These are phyloP conservation scores for Microthlaspi erraticum DNA, from an alignment of 345 rosid genomes.

Conservation along the genomic window DNA sequence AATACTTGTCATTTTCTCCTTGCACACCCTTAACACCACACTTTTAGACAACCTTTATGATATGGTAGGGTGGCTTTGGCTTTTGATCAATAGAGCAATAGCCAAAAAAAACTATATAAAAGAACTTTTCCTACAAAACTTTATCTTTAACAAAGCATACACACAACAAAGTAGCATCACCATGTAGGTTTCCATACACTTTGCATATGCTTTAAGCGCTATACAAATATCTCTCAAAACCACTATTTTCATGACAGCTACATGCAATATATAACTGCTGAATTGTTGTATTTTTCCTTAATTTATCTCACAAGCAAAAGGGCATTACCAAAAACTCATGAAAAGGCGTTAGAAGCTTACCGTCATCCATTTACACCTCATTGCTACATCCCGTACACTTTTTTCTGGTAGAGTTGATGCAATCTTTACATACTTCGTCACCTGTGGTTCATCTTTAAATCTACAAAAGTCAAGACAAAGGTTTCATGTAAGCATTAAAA, in stretches of 20 bases:
- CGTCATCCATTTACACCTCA: constrained; percentile 87
- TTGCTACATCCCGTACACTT: constrained; percentile 96
- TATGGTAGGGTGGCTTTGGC: constrained; percentile 33
- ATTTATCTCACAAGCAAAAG: constrained; percentile 4
- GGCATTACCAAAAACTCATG: constrained; percentile 7
- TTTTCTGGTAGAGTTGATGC: constrained; percentile 85
- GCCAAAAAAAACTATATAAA: constrained; percentile 23
- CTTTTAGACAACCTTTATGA: constrained; percentile 31
- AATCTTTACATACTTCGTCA: constrained; percentile 85
- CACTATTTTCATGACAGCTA: constrained; percentile 24
- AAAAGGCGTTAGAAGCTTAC: constrained; percentile 23
- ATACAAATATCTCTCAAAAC: background rate
- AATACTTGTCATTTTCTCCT: constrained; percentile 13
- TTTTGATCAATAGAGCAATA: constrained; percentile 24
- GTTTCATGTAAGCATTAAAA: constrained; percentile 7
- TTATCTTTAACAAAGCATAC: constrained; percentile 41
- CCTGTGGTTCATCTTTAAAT: constrained; percentile 72
- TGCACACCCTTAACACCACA: constrained; percentile 22
- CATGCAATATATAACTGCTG: background rate
- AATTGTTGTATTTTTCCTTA: background rate
- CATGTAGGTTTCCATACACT: constrained; percentile 27
- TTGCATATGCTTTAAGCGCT: constrained; percentile 1
- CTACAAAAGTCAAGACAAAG: constrained; percentile 46
- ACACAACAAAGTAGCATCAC: constrained; percentile 36
- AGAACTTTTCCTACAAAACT: constrained; percentile 27